Base-by-base conservation (phyloP, 352 stramenopile genomes). In the Globisporangium splendens region DNA sequence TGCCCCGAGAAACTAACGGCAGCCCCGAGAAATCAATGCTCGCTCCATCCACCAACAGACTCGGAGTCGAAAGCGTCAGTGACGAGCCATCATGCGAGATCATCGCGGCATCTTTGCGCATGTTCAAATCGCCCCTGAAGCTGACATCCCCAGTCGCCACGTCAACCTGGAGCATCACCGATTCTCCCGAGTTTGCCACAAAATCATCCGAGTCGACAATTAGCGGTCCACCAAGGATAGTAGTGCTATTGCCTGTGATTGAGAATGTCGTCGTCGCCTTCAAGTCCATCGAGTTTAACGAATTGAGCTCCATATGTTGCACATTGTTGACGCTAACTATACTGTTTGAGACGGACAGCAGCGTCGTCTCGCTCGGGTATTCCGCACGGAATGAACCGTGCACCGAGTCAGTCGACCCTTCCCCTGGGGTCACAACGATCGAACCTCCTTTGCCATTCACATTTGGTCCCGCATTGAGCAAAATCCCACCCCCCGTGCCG, bases 311-410 rank as follows among this genome's bases (percentile, higher is more conserved):
- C 17, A 72, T 54, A 17, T 71, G 33, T 20, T 70, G 51, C 2
- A 77, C 65, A 44, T 77, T 73, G 39, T 76, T 57, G 15, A 85
- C 69, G 1, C 46, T 54, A n/a, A 83, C 57, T 17, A 51, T 6
- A 12, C 41, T 76, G n/a, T 62, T 65, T 2, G 72, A 65, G 13
- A 77, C 57, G 0, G 68, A 70, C 4, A 85, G 55, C 1, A 85
- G 52, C 3, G 61, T 35, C 0, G 63, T 62, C 0, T 49, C 62
- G 24, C 46, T 70, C 13, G 67, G 65, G 56, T 72, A 75, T 33
- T 83, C 72, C 11, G 83, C 70, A 10, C 65, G 63, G 47, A 85
- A 85, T 22, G 55, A 54, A 2, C 75, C 75, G 24, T 83, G 59
- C 0, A 31, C 54, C 2, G 51, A 28, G 35, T 69, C 51, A 6